A percentile compares a stretch with the other conserved stretches of the same genome.
Conservation (phyloP, 2,329 filamentous ascomycete species). For the Apiospora aurea region DNA sequence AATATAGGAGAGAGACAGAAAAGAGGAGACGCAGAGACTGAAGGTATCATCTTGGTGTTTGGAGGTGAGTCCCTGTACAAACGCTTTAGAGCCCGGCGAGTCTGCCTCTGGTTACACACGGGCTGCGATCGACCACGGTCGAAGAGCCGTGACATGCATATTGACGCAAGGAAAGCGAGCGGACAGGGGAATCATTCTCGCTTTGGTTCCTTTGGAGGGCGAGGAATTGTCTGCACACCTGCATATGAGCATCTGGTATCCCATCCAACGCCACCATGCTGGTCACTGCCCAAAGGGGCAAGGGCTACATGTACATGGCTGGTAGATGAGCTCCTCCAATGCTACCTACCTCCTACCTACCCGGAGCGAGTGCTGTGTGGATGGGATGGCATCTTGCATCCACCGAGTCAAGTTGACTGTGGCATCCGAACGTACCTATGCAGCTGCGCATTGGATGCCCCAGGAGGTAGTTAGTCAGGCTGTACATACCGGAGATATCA, state of each 20-base stretch:
- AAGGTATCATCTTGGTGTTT: neutral
- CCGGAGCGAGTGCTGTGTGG: neutral
- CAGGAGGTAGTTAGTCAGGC: neutral
- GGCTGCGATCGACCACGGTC: neutral
- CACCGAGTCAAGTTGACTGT: neutral
- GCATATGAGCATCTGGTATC: neutral
- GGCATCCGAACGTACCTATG: neutral
- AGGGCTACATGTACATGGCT: too few relatives aligned
- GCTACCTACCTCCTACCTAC: neutral
- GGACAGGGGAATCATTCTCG: neutral
- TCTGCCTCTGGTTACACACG: constrained; percentile 9
- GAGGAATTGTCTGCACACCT: neutral
- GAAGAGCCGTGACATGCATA: constrained; percentile 10
- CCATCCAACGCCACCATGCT: neutral
- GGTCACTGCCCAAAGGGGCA: neutral
- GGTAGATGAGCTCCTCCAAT: too few relatives aligned
- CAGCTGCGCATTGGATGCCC: neutral
- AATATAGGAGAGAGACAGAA: constrained; percentile 17
- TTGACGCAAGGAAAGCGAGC: neutral
- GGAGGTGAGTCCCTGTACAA: neutral
- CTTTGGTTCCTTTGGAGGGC: neutral
- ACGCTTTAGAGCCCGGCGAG: neutral
- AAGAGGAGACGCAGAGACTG: constrained; percentile 3
- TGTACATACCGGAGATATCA: neutral
- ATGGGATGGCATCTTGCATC: neutral